phyloP scores from a whole-genome alignment of 2,329 filamentous ascomycete species.

The Colletotrichum eleusines region DNA sequence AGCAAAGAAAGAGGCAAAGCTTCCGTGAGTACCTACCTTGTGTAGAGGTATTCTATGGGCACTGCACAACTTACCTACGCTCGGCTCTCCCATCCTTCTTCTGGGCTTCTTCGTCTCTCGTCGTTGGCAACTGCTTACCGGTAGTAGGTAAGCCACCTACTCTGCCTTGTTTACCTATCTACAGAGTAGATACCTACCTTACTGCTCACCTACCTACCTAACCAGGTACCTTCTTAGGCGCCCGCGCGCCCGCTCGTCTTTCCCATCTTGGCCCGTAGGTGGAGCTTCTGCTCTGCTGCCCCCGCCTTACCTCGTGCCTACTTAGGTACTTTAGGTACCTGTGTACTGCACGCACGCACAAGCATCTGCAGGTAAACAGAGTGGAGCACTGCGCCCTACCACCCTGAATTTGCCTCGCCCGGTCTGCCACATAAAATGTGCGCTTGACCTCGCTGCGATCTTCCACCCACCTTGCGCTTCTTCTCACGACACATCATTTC shows the following conservation, averaged over 20 bases:
- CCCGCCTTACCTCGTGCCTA: constrained; percentile 14
- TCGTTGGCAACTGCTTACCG: neutral
- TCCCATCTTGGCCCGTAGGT: constrained; percentile 38
- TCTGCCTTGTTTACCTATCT: neutral
- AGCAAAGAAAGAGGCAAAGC: constrained; percentile 34
- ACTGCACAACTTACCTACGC: too few species aligned
- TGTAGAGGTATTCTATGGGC: too few species aligned
- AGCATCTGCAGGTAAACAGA: constrained; percentile 40
- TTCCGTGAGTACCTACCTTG: constrained; percentile 2
- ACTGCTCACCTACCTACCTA: neutral
- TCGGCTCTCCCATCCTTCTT: neutral
- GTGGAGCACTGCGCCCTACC: constrained; percentile 31
- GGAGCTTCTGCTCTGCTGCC: constrained; percentile 36
- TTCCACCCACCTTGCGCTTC: constrained; percentile 15
- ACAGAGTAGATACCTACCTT: too few species aligned
- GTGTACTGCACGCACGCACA: constrained; percentile 21
- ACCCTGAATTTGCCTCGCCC: constrained; percentile 31
- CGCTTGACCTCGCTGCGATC: constrained; percentile 37
- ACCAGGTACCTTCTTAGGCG: neutral
- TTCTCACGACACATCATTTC: constrained; percentile 22
- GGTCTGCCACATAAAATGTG: constrained; percentile 41
- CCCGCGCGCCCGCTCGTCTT: constrained; percentile 30
- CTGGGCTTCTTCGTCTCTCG: neutral
- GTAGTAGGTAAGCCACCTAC: neutral
- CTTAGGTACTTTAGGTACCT: too few species aligned